Base-by-base conservation (phyloP, 345 rosid species). In the Eucalyptus leucophloia region DNA sequence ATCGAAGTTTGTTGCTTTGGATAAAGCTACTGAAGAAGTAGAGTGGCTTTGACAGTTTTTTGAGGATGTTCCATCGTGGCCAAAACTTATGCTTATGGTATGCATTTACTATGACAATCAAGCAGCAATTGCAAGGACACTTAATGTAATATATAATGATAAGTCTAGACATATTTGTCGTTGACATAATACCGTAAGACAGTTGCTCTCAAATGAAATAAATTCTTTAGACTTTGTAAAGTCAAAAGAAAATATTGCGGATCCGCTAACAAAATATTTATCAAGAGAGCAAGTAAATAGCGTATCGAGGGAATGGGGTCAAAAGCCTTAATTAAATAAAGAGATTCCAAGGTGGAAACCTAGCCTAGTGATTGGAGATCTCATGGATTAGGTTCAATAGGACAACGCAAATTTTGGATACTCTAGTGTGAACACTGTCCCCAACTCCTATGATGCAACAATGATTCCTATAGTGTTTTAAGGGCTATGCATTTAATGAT, bases 201-300 rank as follows among this genome's bases (percentile, higher is more conserved):
- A 13, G 0, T 58, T 58, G 5, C 34, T 30, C 1, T 62, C 18
- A 7, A 28, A 14, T 30, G 18, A 8, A 62, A 62, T 62, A 62
- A 62, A 4, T 62, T 62, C 18, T 62, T 62, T 62, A 12, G 18
- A 62, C 3, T 62, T 3, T 62, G 34, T 4, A 15, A 62, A 62
- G 34, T 62, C 5, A 14, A 62, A 30, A 14, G 72, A 62, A 62
- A 30, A 30, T 14, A 62, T 62, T 62, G 4, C 1, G 34, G 5
- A 62, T 62, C 1, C 18, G 0, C 3, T 30, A 2, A 62, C 34
- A 62, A 62, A 4, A 62, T 1, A 4, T 62, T 62, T 30, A 2
- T 62, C 34, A n/a, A 62, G 18, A 62, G 69, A 62, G 34, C 3
- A 62, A 3, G 34, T 28, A 62, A 62, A 62, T 4, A 28, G 32